phyloP scores from a whole-genome alignment of 768 basidiomycete species.

The Psilocybe subaeruginosa region DNA sequence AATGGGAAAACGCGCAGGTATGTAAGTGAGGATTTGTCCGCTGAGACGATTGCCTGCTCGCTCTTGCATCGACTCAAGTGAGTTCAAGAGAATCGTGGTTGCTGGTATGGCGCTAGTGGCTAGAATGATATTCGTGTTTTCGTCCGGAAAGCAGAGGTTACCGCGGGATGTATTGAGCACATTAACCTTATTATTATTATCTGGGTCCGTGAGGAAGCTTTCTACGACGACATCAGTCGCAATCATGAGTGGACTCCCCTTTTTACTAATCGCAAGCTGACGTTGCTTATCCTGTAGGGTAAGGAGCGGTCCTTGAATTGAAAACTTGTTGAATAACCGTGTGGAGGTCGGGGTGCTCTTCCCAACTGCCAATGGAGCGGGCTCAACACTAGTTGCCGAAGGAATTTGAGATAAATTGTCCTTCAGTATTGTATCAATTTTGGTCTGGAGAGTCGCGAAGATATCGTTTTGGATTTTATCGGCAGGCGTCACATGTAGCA shows the following conservation, averaged over 20 bases:
- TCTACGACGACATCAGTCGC: neutral
- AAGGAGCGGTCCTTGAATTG: neutral
- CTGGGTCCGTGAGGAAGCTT: neutral
- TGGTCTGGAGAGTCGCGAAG: neutral
- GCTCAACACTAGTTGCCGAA: neutral
- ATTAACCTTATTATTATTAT: neutral
- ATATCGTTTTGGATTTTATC: neutral
- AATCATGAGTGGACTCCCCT: neutral
- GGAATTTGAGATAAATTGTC: neutral
- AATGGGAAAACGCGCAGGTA: neutral
- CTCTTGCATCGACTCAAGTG: neutral
- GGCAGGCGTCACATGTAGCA: neutral
- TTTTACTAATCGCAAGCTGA: neutral
- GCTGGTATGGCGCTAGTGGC: neutral
- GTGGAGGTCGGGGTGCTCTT: neutral
- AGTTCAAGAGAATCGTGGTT: neutral
- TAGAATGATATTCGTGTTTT: neutral
- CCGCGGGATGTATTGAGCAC: neutral
- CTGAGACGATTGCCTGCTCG: neutral
- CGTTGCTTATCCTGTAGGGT: neutral
- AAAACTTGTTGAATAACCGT: neutral
- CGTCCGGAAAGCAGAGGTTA: neutral
- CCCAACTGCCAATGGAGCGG: neutral
- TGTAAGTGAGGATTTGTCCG: neutral
- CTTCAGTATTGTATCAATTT: neutral